Percentiles rank a stretch among this genome's conserved stretches.
These are phyloP conservation scores for Ophiognomonia clavigignenti-juglandacearum DNA, from an alignment of 2,329 filamentous ascomycete genomes.

Conservation along the genomic window DNA sequence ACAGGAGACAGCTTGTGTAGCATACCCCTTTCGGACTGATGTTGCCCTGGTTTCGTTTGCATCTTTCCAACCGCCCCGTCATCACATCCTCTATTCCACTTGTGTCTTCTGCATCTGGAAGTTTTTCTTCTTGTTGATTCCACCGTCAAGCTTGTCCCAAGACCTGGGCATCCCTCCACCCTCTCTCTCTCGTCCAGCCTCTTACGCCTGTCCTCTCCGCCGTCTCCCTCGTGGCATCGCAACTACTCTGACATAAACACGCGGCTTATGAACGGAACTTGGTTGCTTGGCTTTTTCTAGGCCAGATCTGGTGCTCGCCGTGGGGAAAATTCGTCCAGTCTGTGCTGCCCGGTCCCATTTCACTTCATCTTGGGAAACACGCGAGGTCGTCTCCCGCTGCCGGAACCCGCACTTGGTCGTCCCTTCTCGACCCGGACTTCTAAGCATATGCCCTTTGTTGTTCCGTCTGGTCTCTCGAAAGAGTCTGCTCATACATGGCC, in stretches of 20 bases:
- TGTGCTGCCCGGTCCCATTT: not conserved
- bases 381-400: not conserved
- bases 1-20: constrained; percentile 11
- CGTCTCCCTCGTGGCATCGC: not conserved
- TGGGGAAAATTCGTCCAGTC: too few species aligned
- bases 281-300: constrained; percentile 1
- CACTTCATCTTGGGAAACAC: not conserved
- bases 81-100: not conserved
- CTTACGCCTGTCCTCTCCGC: not conserved
- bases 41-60: not conserved
- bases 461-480: constrained; percentile 2
- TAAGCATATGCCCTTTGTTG: not conserved
- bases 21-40: not conserved
- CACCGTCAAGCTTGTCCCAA: not conserved
- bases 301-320: not conserved
- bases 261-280: constrained; percentile 2
- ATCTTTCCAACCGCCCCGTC: not conserved
- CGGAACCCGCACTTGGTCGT: constrained; percentile 11
- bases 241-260: constrained; percentile 8
- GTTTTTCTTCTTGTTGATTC: not conserved
- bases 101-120: not conserved
- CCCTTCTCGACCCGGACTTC: constrained; percentile 3
- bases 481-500: constrained; percentile 1
- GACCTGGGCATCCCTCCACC: not conserved
- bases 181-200: not conserved